phyloP scores from a whole-genome alignment of 805 yeast genomes.

The Blastobotrys attinorum region DNA sequence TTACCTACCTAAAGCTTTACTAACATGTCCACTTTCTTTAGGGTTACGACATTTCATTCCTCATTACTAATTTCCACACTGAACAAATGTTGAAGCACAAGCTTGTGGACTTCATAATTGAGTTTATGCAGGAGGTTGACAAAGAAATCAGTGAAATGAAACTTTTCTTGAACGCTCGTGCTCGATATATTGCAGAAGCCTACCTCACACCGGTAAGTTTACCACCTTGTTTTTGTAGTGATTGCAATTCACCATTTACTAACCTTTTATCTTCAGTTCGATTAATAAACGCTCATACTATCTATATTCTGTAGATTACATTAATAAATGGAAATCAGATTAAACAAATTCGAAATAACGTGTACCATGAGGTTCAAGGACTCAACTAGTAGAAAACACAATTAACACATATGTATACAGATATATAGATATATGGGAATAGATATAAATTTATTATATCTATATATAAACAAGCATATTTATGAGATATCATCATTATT shows the following conservation, averaged over 20 bases:
- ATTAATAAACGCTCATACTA: background rate
- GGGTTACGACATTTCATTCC: conserved; percentile 88
- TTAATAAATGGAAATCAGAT: no score
- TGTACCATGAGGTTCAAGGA: no score
- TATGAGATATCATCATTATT: no score
- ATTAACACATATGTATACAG: no score
- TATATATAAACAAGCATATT: no score
- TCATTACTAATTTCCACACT: conserved; percentile 89
- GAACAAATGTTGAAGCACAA: conserved; percentile 93
- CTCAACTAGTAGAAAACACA: no score
- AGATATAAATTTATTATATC: no score
- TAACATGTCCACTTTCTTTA: no score
- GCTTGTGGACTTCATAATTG: conserved; percentile 92
- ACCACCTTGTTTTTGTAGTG: background rate
- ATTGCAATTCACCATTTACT: background rate
- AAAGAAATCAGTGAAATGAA: conserved; percentile 98
- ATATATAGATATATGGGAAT: no score
- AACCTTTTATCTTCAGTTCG: background rate
- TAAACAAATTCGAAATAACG: no score
- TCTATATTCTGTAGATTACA: no score
- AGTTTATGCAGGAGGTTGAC: conserved; percentile 98
- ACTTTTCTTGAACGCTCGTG: conserved; percentile 91
- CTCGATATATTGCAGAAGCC: conserved; percentile 95
- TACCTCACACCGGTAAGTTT: conserved; percentile 67
- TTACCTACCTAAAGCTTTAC: background rate